Evolutionary conservation across 306 rosid species (phyloP), one percentile per base, ranked within the genome.

Genomic region (Trifolium pratense): DNA sequence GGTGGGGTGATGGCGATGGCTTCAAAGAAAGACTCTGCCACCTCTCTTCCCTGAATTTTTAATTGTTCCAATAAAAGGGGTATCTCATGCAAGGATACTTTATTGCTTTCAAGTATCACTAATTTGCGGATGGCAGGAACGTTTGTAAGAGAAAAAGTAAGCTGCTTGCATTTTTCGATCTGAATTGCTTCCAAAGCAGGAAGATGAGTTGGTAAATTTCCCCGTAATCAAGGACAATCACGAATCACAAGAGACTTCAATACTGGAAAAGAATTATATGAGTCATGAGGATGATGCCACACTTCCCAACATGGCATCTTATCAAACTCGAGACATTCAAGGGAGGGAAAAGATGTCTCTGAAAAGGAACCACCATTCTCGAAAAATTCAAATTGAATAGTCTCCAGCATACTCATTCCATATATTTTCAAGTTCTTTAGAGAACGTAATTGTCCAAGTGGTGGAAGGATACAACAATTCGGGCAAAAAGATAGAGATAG

Each of bases 401-500:
- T 40, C 70, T 20, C 36, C 0, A 65, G 1, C 40, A 29, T 59
- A 26, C 3, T 29, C 39, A 29, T 14, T 29, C 2, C 0, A 13
- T 0, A 0, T 0, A 59, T 59, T 2, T 0, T 13, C 11, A 59
- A 26, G 0, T 6, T 0, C 40, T 26, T 59, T 20, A 59, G 40
- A 26, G 40, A 59, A 21, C 0, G 12, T 29, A 59, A 59, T 29
- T 59, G 40, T 59, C 65, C 40, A 59, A 59, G 40, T 59, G 65
- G 40, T 59, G 65, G 65, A 59, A 59, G 40, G 12, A 59, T 59
- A 29, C 40, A 59, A 59, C 65, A 59, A 29, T 59, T 15, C 0
- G 0, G 2, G 7, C 40, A 59, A 59, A 0, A 0, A 29, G 0
- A 29, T 0, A 59, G 2, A 29, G 4, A 59, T 29, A 59, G 0